A percentile compares a stretch with the other conserved stretches of the same genome.
phyloP scores from a whole-genome alignment of 208 protist genomes.

The Leptomonas pyrrhocoris region DNA sequence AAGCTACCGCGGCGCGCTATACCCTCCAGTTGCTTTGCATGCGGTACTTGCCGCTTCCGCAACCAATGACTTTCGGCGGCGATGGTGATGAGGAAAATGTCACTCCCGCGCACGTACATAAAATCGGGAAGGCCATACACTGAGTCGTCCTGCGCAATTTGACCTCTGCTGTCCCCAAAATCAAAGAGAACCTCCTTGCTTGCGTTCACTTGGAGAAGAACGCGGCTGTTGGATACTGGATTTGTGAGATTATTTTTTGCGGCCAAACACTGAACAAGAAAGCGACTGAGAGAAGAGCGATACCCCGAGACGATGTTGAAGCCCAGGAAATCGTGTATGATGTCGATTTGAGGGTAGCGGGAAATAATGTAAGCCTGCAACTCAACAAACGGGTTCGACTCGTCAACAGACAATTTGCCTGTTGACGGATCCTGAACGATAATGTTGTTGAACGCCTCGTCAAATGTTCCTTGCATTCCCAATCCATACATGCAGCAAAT shows the following conservation, averaged over 20 bases:
- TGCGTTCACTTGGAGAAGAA: conserved; percentile 42
- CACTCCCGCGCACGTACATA: conserved; percentile 62
- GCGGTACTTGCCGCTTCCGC: conserved; percentile 79
- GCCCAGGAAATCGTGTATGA: conserved; percentile 86
- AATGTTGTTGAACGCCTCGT: conserved; percentile 77
- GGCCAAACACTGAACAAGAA: conserved; percentile 44
- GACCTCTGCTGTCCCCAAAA: conserved; percentile 62
- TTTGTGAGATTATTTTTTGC: conserved; percentile 30
- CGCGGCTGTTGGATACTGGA: conserved; percentile 24
- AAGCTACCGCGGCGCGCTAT: conserved; percentile 79
- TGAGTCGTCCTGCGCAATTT: conserved; percentile 62
- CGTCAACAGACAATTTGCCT: conserved; percentile 49
- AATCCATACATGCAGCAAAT: conserved; percentile 87
- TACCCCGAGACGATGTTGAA: conserved; percentile 76
- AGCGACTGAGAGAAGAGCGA: conserved; percentile 56
- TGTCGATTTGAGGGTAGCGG: conserved; percentile 67
- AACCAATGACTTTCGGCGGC: conserved; percentile 85
- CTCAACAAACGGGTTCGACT: conserved; percentile 63
- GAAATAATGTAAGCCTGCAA: conserved; percentile 64
- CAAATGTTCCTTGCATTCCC: conserved; percentile 71
- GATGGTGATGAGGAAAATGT: conserved; percentile 83
- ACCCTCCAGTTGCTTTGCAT: conserved; percentile 84
- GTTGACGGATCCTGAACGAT: conserved; percentile 71
- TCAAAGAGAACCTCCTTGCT: conserved; percentile 77
- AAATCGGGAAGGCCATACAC: conserved; percentile 82